Percentiles rank a stretch among this genome's conserved stretches.
phyloP scores from a whole-genome alignment of 1,139 yeast genomes.

The Pichia sp. region DNA sequence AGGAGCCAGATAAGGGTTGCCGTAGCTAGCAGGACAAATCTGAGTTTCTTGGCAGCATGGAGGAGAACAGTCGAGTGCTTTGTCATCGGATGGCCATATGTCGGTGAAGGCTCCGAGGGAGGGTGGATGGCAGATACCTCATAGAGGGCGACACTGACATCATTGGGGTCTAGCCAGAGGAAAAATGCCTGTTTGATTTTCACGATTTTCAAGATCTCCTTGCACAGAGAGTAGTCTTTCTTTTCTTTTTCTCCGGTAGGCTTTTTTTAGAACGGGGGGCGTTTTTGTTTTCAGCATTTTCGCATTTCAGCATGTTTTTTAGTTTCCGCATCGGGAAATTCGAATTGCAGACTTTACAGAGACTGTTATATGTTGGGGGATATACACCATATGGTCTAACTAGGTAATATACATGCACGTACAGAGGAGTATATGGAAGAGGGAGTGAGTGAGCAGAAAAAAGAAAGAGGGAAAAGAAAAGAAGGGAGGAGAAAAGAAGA shows the following conservation, averaged over 20 bases:
- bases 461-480: not conserved
- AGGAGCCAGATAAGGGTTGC: not conserved
- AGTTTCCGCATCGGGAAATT: no score
- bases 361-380: not conserved
- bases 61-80: not conserved
- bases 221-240: no score
- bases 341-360: no score
- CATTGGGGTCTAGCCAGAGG: not conserved
- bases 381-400: not conserved
- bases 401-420: not conserved
- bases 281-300: no score
- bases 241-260: no score
- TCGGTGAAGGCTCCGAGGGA: no score
- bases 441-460: not conserved
- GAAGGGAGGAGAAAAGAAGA: not conserved
- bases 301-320: no score
- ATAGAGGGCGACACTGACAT: not conserved
- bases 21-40: not conserved
- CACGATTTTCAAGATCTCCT: not conserved
- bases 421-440: not conserved
- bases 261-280: no score
- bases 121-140: not conserved
- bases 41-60: not conserved
- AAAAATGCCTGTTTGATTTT: not conserved
- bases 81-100: not conserved